These are phyloP conservation scores for Falciphora oryzae DNA, from an alignment of 2,329 filamentous ascomycete species.

Conservation along the genomic window DNA sequence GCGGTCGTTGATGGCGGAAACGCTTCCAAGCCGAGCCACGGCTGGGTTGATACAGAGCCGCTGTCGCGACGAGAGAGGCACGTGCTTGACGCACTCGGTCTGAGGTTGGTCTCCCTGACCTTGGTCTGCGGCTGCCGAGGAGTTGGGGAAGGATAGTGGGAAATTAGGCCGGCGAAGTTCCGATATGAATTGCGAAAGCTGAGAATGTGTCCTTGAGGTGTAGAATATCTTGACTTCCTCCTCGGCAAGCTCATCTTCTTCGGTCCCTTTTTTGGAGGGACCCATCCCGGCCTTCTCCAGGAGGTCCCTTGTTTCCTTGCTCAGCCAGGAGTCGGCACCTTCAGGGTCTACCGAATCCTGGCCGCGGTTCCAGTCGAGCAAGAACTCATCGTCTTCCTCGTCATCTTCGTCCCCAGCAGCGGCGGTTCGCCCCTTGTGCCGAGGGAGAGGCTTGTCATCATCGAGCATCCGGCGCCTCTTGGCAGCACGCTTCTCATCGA, in stretches of 20 bases:
- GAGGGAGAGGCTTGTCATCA: constrained; percentile 26
- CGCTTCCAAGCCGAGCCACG: constrained; percentile 63
- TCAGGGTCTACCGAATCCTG: background rate
- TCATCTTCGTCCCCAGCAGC: constrained; percentile 5
- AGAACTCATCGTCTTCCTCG: constrained; percentile 62
- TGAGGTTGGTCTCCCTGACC: background rate
- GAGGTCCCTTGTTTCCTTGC: constrained; percentile 68
- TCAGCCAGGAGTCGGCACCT: constrained; percentile 44
- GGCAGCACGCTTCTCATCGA: constrained; percentile 43
- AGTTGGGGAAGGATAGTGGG: constrained; percentile 60
- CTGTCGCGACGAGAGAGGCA: constrained; percentile 81
- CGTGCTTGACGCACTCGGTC: constrained; percentile 58
- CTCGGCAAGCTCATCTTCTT: constrained; percentile 41
- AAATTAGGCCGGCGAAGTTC: constrained; percentile 76
- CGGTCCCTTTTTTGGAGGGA: constrained; percentile 25
- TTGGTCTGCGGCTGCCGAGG: constrained; percentile 18
- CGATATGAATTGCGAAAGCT: constrained; percentile 79
- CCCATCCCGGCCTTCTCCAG: constrained; percentile 60
- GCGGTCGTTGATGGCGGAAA: constrained; percentile 85
- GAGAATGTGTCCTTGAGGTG: constrained; percentile 88
- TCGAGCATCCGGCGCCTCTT: constrained; percentile 41
- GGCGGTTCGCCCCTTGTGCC: constrained; percentile 8
- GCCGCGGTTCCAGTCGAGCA: constrained; percentile 58
- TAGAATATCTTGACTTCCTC: constrained; percentile 83
- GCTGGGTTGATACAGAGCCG: constrained; percentile 84